Conservation (phyloP, 768 basidiomycete genomes). For the Russula compacta region DNA sequence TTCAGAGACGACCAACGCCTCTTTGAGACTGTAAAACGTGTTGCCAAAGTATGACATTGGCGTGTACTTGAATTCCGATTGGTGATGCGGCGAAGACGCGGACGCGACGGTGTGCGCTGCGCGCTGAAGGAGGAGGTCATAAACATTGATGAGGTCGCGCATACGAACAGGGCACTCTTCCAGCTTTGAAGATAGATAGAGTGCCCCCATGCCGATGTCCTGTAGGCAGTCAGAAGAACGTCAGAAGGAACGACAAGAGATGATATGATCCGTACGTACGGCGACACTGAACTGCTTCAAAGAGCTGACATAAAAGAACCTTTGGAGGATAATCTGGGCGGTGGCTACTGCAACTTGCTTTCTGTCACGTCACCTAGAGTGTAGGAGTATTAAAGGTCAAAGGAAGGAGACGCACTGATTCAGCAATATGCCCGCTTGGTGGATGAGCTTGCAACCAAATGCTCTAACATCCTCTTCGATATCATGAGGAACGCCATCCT, state of each 20-base stretch:
- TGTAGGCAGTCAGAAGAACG: slow-evolving; percentile 24
- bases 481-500: slow-evolving; percentile 72
- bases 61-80: slow-evolving; percentile 46
- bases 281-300: slow-evolving; percentile 92
- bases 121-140: slow-evolving; percentile 80
- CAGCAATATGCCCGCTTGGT: slow-evolving; percentile 86
- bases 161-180: slow-evolving; percentile 89
- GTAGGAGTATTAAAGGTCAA: slow-evolving; percentile 5
- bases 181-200: slow-evolving; percentile 82
- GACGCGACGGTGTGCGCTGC: slow-evolving; percentile 41
- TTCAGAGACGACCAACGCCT: slow-evolving; percentile 86
- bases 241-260: neutral
- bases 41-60: slow-evolving; percentile 87
- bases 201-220: slow-evolving; percentile 86
- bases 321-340: slow-evolving; percentile 91
- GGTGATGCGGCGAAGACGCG: slow-evolving; percentile 27
- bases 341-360: slow-evolving; percentile 97
- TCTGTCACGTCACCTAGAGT: slow-evolving; percentile 32
- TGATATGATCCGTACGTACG: slow-evolving; percentile 38
- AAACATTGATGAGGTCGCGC: slow-evolving; percentile 91
- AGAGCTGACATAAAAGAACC: slow-evolving; percentile 94
- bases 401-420: slow-evolving; percentile 55
- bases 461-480: slow-evolving; percentile 85
- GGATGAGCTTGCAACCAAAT: slow-evolving; percentile 89
- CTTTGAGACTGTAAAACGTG: slow-evolving; percentile 91